Evolutionary conservation across 179 eudicot genomes (phyloP).

Genomic region (Actinidia chinensis): DNA sequence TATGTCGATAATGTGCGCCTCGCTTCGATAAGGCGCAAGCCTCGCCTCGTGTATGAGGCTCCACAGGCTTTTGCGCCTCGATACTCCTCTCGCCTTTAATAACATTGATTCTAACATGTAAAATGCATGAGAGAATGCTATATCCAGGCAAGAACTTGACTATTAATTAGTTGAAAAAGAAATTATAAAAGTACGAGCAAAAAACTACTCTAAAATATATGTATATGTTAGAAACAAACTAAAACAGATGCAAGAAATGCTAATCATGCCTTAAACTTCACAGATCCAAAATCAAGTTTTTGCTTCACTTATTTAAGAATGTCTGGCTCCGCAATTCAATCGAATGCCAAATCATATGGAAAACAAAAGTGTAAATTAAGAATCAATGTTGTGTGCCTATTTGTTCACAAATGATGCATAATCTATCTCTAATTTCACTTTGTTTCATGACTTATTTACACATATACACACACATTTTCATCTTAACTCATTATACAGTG

Average conservation of each 20-base stretch:
- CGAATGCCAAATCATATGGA: constrained; percentile 18
- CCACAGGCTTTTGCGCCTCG: too few relatives aligned
- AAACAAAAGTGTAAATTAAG: not conserved
- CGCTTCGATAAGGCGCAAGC: too few relatives aligned
- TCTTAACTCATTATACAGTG: too few relatives aligned
- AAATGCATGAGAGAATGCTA: too few relatives aligned
- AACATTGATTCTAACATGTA: too few relatives aligned
- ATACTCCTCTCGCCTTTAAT: too few relatives aligned
- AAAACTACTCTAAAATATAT: not conserved
- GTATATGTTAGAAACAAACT: not conserved
- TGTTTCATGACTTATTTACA: not conserved
- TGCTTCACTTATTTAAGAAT: constrained; percentile 90
- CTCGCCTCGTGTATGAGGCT: too few relatives aligned
- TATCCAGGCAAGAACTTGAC: not conserved
- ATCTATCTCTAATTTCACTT: not conserved
- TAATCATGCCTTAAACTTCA: constrained; percentile 76
- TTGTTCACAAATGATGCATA: not conserved
- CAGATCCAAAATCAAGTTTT: constrained; percentile 84
- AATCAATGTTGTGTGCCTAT: not conserved
- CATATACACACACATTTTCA: too few relatives aligned
- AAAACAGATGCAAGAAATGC: not conserved
- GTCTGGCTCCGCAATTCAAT: constrained; percentile 72
- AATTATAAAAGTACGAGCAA: not conserved
- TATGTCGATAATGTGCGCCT: too few relatives aligned
- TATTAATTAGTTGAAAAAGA: not conserved